A percentile compares a stretch with the other conserved stretches of the same genome.
Conservation (phyloP, 371 early-diverging fungal species). For the Cokeromyces recurvatus region DNA sequence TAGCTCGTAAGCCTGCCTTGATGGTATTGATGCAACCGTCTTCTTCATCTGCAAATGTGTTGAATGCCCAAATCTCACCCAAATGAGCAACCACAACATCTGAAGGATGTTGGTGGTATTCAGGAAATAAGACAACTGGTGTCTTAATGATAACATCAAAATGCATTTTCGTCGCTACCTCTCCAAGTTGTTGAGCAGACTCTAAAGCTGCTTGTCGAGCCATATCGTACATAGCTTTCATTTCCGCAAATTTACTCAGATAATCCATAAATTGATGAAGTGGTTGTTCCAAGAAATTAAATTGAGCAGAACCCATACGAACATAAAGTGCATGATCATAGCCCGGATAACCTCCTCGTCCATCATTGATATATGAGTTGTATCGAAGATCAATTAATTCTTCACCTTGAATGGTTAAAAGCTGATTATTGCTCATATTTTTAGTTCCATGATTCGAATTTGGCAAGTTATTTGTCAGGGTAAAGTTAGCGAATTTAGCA, state of each 20-base stretch:
- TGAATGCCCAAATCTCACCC: slow-evolving; percentile 83
- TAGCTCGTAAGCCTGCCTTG: slow-evolving; percentile 61
- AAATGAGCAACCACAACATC: slow-evolving; percentile 74
- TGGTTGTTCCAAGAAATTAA: slow-evolving; percentile 65
- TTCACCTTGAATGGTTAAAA: slow-evolving; percentile 85
- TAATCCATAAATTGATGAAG: slow-evolving; percentile 54
- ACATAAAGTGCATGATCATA: slow-evolving; percentile 81
- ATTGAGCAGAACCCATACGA: slow-evolving; percentile 76
- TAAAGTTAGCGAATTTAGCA: slow-evolving; percentile 85
- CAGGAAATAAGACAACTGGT: slow-evolving; percentile 88
- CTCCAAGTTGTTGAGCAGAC: slow-evolving; percentile 65
- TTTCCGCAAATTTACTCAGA: slow-evolving; percentile 76
- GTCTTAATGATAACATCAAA: slow-evolving; percentile 85
- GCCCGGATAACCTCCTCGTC: slow-evolving; percentile 63
- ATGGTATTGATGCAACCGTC: slow-evolving; percentile 57
- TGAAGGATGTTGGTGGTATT: slow-evolving; percentile 42
- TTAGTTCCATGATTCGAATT: background rate
- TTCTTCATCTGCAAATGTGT: slow-evolving; percentile 52
- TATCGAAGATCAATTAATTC: slow-evolving; percentile 85
- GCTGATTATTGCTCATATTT: slow-evolving; percentile 29
- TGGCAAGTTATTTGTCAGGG: slow-evolving; percentile 61
- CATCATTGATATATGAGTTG: slow-evolving; percentile 64
- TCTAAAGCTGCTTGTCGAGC: slow-evolving; percentile 86
- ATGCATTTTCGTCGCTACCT: slow-evolving; percentile 67
- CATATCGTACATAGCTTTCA: slow-evolving; percentile 85